Evolutionary conservation across 2,329 filamentous ascomycete genomes (phyloP).

Genomic region (Sarocladium kiliense): DNA sequence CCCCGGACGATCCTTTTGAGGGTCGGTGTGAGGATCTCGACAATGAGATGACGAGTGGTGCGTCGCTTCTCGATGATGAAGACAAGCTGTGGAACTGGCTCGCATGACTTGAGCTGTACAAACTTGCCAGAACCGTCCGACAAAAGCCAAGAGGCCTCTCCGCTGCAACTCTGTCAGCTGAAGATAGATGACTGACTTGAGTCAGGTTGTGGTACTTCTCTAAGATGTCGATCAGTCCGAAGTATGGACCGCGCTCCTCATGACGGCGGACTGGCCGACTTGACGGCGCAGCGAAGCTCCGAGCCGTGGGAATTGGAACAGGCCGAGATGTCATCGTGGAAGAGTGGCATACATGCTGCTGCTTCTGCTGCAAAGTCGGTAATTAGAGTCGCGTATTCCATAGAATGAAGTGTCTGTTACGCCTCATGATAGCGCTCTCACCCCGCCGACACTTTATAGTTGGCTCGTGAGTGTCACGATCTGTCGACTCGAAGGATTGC

Average conservation of each 20-base stretch:
- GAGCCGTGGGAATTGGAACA: neutral
- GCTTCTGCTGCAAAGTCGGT: neutral
- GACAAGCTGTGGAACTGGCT: constrained; percentile 16
- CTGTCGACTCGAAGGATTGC: neutral
- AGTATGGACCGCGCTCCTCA: neutral
- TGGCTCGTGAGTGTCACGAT: no score
- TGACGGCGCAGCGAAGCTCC: neutral
- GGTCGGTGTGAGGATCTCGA: constrained; percentile 27
- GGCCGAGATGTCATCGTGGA: neutral
- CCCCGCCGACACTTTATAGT: neutral
- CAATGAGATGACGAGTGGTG: constrained; percentile 14
- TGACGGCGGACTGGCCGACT: neutral
- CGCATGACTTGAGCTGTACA: constrained; percentile 15
- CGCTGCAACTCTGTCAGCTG: constrained; percentile 13
- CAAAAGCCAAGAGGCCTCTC: constrained; percentile 18
- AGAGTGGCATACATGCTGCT: neutral
- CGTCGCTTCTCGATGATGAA: constrained; percentile 24
- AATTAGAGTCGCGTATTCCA: neutral
- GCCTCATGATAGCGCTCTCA: neutral
- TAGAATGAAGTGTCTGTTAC: neutral
- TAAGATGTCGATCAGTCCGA: constrained; percentile 15
- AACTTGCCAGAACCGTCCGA: constrained; percentile 23
- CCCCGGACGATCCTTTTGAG: constrained; percentile 21
- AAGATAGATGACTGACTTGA: neutral
- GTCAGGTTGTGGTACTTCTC: constrained; percentile 17